Base-by-base conservation (phyloP, 1,284 basidiomycete genomes). In the Salmacisia buchloeana region DNA sequence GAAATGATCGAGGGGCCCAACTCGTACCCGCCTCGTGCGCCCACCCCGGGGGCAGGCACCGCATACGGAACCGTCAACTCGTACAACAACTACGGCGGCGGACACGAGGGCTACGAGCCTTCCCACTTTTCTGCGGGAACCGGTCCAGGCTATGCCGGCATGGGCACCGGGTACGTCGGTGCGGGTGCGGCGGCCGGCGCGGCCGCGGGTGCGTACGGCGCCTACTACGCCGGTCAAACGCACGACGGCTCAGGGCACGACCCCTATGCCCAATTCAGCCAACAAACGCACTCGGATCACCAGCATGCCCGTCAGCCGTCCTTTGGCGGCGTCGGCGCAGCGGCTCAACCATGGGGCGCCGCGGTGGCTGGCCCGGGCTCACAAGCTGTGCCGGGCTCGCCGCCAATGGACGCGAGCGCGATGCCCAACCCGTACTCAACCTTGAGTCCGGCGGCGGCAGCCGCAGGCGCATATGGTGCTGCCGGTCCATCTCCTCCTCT, bases 1-100 rank as follows among this genome's bases (percentile, higher is more conserved):
- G 77, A 78, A 61, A 74, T 78, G 74, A 73, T 73, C 61, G 73
- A 75, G 35, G 64, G 71, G n/a, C 69, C 73, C 6, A 62, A 59
- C 65, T 75, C 49, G 15, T 54, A 54, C 49, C 41, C 41, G 18
- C 41, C 41, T 21, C 49, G 73, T 58, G 73, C 68, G 27, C 63
- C 64, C 6, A 64, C 62, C n/a, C 64, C 62, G 2, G 69, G 63
- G 25, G 67, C 61, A 27, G 67, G 64, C 18, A 66, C 69, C 41
- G 65, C 66, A 2, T 68, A 68, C 46, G 63, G 62, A 9, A 68
- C 63, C 59, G 60, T 67, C n/a, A 68, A 67, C 66, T 71, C 70
- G 65, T 67, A 71, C 59, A 64, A 69, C 57, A 67, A 70, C 62
- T 72, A 72, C 66, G 58, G n/a, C n/a, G n/a, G n/a, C n/a, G n/a